These are phyloP conservation scores for Jatropha curcas DNA, from an alignment of 345 rosid species.

Conservation along the genomic window DNA sequence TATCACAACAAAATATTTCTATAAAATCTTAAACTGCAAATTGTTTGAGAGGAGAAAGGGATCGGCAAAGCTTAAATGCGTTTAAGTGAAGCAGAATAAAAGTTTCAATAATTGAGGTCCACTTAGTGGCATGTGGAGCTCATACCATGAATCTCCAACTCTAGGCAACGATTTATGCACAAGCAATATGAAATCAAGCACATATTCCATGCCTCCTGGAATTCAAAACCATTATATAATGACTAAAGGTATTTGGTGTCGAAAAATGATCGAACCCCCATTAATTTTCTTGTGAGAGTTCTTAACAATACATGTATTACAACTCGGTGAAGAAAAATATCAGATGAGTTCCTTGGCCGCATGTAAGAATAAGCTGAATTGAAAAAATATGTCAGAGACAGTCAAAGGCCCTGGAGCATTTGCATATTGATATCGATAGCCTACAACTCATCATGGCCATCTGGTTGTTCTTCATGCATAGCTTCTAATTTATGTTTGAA, in stretches of 20 bases:
- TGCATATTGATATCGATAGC: background rate
- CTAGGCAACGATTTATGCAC: background rate
- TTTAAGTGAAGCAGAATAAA: slow-evolving; percentile 5
- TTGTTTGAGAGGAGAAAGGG: background rate
- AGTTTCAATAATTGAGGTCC: background rate
- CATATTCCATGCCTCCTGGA: background rate
- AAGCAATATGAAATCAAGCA: background rate
- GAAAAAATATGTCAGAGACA: too few species aligned
- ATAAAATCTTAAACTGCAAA: background rate
- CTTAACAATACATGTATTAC: background rate
- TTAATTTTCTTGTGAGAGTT: too few species aligned
- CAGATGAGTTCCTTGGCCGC: background rate
- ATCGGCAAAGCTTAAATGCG: background rate
- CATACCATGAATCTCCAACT: background rate
- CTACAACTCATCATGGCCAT: slow-evolving; percentile 4
- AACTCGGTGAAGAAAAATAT: background rate
- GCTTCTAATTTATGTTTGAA: background rate
- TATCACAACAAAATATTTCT: background rate
- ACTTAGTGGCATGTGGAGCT: background rate
- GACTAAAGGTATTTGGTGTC: background rate
- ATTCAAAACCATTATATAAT: background rate
- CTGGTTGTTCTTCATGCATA: background rate
- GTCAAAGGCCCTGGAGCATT: background rate
- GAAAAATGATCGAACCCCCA: background rate
- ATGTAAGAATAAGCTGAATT: background rate